Conservation (phyloP, 2,329 filamentous ascomycete genomes). For the Neopestalotiopsis sp. region DNA sequence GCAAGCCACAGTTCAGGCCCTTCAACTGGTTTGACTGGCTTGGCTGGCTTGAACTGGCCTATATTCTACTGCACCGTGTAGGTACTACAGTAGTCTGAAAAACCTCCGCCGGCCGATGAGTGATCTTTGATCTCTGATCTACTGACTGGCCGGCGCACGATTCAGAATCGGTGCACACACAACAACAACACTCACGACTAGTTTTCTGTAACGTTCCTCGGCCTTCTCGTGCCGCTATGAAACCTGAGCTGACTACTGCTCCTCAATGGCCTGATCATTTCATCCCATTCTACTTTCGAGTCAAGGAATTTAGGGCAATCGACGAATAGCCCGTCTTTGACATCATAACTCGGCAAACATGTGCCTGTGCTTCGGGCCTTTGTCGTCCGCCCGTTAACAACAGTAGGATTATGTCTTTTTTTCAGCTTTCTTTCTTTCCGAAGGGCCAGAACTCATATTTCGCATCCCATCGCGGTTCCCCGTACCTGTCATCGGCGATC, state of each 20-base stretch:
- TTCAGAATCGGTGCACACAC: background rate
- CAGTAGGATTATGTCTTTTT: background rate
- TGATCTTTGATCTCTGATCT: background rate
- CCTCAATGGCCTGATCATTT: background rate
- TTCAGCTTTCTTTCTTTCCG: background rate
- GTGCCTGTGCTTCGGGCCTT: background rate
- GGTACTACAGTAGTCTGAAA: background rate
- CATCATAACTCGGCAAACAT: background rate
- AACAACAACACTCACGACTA: background rate
- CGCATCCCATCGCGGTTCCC: too few species aligned
- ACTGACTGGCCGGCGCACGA: background rate
- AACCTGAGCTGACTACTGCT: background rate
- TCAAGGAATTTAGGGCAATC: background rate
- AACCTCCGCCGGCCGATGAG: background rate
- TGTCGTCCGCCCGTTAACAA: background rate
- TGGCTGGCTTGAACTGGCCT: too few species aligned
- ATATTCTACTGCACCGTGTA: background rate
- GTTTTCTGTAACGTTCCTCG: background rate
- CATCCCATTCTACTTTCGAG: background rate
- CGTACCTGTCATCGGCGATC: too few species aligned
- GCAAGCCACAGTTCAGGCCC: too few species aligned
- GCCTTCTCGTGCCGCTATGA: background rate
- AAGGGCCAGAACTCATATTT: background rate
- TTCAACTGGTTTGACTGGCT: too few species aligned
- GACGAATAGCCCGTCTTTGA: background rate